Evolutionary conservation across 805 yeast genomes (phyloP).

Genomic region (Sungouiella thailandica): DNA sequence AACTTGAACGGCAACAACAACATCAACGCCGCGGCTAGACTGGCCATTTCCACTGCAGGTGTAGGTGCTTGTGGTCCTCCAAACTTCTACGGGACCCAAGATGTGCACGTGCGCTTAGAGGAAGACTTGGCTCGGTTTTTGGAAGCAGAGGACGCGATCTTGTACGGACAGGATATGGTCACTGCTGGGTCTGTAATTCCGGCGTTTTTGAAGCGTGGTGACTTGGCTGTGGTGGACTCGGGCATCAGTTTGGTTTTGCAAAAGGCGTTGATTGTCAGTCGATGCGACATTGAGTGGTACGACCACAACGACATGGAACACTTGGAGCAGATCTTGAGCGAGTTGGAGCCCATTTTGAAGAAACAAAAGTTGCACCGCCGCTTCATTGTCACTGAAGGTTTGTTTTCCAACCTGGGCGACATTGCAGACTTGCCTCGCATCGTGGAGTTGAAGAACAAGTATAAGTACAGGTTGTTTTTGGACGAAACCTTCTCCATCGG

Average conservation of each 20-base stretch:
- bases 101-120: slow-evolving; percentile 78
- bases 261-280: slow-evolving; percentile 80
- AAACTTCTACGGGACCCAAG: slow-evolving; percentile 94
- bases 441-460: slow-evolving; percentile 70
- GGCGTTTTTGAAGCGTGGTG: slow-evolving; percentile 93
- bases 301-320: slow-evolving; percentile 88
- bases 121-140: slow-evolving; percentile 69
- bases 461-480: slow-evolving; percentile 78
- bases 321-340: slow-evolving; percentile 62
- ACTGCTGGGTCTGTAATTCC: slow-evolving; percentile 87
- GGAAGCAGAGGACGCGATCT: slow-evolving; percentile 70
- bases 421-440: slow-evolving; percentile 64
- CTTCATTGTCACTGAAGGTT: slow-evolving; percentile 86
- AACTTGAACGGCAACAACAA: slow-evolving; percentile 47
- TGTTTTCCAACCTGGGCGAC: slow-evolving; percentile 80
- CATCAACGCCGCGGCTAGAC: slow-evolving; percentile 50
- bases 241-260: slow-evolving; percentile 73
- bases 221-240: slow-evolving; percentile 81
- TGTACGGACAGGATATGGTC: slow-evolving; percentile 90
- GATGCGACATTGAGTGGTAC: slow-evolving; percentile 79
- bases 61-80: slow-evolving; percentile 99
- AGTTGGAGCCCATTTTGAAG: slow-evolving; percentile 53
- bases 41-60: slow-evolving; percentile 65
- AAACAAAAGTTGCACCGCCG: slow-evolving; percentile 76
- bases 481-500: slow-evolving; percentile 90